These are phyloP conservation scores for Wickerhamomyces bisporus DNA, from an alignment of 805 yeast species.

Conservation along the genomic window DNA sequence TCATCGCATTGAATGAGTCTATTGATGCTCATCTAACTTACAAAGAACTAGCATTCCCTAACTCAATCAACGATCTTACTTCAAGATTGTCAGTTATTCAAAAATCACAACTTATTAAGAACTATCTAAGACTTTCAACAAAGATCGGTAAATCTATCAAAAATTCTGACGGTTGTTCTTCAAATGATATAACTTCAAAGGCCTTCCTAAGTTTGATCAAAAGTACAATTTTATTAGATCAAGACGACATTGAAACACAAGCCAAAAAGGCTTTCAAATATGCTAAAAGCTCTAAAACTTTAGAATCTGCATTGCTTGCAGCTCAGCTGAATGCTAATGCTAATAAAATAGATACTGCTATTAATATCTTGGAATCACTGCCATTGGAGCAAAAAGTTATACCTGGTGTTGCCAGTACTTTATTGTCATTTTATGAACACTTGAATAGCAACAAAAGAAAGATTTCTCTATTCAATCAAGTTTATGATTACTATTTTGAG, in stretches of 20 bases:
- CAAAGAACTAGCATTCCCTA: conserved; percentile 30
- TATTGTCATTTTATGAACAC: conserved; percentile 45
- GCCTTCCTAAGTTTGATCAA: conserved; percentile 12
- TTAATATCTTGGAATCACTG: conserved; percentile 31
- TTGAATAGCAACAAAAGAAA: conserved; percentile 34
- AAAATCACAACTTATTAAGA: conserved; percentile 14
- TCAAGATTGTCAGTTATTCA: conserved; percentile 22
- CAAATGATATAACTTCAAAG: conserved; percentile 12
- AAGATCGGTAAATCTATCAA: conserved; percentile 15
- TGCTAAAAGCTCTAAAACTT: conserved; percentile 25
- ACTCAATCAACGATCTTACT: conserved; percentile 12
- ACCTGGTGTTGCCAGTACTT: conserved; percentile 48
- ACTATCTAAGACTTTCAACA: conserved; percentile 17
- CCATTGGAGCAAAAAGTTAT: conserved; percentile 11
- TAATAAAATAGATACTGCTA: conserved; percentile 30
- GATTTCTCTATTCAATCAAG: conserved; percentile 25
- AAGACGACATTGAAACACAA: conserved; percentile 16
- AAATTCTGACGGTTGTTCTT: not conserved
- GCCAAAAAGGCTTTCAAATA: conserved; percentile 30
- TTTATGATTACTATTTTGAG: conserved; percentile 22
- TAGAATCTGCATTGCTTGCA: conserved; percentile 29
- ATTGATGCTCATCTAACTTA: conserved; percentile 21
- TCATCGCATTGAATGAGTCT: conserved; percentile 12
- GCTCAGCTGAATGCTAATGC: conserved; percentile 29
- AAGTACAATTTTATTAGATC: conserved; percentile 13